These are phyloP conservation scores for Pseudonectria foliicola DNA, from an alignment of 2,329 filamentous ascomycete species.

Conservation along the genomic window DNA sequence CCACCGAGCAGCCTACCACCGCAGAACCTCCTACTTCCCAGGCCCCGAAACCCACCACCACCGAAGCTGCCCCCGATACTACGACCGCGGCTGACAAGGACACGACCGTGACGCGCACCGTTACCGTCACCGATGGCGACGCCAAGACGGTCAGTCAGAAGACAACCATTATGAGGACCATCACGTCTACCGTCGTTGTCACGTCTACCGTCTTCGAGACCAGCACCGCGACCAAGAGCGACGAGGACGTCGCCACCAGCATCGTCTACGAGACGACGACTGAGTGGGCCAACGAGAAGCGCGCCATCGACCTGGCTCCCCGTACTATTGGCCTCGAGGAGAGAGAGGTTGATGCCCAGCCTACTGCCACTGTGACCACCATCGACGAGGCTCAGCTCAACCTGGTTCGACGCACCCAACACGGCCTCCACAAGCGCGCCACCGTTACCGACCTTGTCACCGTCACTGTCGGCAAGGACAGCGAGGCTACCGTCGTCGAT, in stretches of 20 bases:
- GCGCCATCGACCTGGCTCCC: slow-evolving; percentile 22
- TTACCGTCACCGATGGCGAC: slow-evolving; percentile 23
- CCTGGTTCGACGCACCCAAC: slow-evolving; percentile 12
- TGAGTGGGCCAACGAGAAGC: slow-evolving; percentile 26
- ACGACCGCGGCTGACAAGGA: slow-evolving; percentile 13
- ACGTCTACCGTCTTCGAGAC: slow-evolving; percentile 30
- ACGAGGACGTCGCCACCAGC: slow-evolving; percentile 29
- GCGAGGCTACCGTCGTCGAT: slow-evolving; percentile 19
- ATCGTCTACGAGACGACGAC: slow-evolving; percentile 30
- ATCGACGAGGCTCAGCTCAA: slow-evolving; percentile 12
- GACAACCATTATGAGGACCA: slow-evolving; percentile 23
- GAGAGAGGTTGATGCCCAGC: slow-evolving; percentile 7
- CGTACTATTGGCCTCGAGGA: slow-evolving; percentile 16
- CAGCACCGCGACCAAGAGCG: slow-evolving; percentile 29
- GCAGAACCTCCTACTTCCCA: not conserved
- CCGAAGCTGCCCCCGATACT: not conserved
- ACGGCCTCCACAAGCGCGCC: slow-evolving; percentile 27
- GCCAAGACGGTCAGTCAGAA: slow-evolving; percentile 22
- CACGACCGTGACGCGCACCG: slow-evolving; percentile 23
- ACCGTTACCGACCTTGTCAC: slow-evolving; percentile 26
- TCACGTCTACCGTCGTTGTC: slow-evolving; percentile 26
- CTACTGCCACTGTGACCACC: slow-evolving; percentile 11
- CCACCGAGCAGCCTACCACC: not conserved
- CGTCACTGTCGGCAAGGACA: slow-evolving; percentile 21
- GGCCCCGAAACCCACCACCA: slow-evolving; percentile 1